phyloP scores from a whole-genome alignment of 768 basidiomycete species.

The Collybia sordida region DNA sequence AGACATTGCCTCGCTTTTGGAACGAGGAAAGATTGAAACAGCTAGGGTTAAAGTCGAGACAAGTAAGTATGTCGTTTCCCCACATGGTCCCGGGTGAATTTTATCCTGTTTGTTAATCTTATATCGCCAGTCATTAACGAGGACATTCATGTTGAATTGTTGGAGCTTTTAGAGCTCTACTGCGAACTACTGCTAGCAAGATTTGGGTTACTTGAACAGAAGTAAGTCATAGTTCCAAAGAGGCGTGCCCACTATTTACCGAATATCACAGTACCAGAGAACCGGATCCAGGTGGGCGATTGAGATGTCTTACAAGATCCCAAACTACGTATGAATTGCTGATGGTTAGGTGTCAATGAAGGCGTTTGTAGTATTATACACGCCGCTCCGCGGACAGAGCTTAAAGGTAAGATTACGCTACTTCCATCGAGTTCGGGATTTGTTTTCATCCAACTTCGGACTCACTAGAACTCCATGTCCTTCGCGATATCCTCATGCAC shows the following conservation, averaged over 20 bases:
- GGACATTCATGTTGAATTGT: constrained; percentile 80
- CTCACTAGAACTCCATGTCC: constrained; percentile 76
- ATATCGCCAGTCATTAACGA: constrained; percentile 68
- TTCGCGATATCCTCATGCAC: constrained; percentile 94
- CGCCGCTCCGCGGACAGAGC: constrained; percentile 87
- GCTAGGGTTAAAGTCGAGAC: constrained; percentile 85
- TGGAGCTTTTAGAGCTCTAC: constrained; percentile 93
- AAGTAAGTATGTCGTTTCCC: constrained; percentile 45
- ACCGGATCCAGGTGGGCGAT: constrained; percentile 69
- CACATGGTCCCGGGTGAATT: constrained; percentile 3
- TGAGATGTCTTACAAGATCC: neutral
- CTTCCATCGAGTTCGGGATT: no score
- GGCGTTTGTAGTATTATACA: constrained; percentile 87
- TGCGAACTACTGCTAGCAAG: constrained; percentile 91
- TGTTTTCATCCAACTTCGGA: neutral
- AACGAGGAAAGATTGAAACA: constrained; percentile 80
- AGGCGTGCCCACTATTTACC: constrained; percentile 11
- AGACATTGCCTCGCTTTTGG: constrained; percentile 79
- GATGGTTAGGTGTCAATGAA: constrained; percentile 52
- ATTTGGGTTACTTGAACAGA: constrained; percentile 88
- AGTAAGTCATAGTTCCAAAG: constrained; percentile 45
- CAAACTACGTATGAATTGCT: neutral
- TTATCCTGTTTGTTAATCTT: constrained; percentile 1
- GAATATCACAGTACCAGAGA: constrained; percentile 57
- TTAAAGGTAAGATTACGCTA: constrained; percentile 60